phyloP scores from a whole-genome alignment of 2,329 filamentous ascomycete genomes.

The Phialophora chinensis region DNA sequence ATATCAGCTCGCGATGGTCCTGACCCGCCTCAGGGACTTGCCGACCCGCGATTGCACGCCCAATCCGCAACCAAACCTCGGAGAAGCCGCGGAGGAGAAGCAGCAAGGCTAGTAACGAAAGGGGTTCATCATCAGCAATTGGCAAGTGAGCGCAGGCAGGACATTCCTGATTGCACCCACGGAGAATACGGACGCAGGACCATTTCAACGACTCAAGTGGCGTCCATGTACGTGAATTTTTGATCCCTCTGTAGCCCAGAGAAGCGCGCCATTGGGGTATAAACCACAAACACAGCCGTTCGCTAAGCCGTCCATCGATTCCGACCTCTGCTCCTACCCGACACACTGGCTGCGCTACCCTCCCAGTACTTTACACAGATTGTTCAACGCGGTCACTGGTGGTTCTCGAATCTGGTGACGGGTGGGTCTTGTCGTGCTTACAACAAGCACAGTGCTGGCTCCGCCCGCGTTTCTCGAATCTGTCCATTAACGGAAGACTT shows the following conservation, averaged over 20 bases:
- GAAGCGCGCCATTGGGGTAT: not conserved
- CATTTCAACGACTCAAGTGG: not conserved
- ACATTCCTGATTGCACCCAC: not conserved
- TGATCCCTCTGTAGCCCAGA: not conserved
- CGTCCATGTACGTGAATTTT: not conserved
- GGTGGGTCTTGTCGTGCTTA: slow-evolving; percentile 27
- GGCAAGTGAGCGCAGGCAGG: not conserved
- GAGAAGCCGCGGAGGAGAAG: not conserved
- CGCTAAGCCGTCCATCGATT: not conserved
- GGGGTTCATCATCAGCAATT: not conserved
- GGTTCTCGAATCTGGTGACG: slow-evolving; percentile 26
- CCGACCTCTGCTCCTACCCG: not conserved
- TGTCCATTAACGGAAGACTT: slow-evolving; percentile 23
- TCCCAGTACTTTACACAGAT: not conserved
- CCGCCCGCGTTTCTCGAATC: slow-evolving; percentile 5
- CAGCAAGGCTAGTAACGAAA: not conserved
- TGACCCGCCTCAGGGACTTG: not conserved
- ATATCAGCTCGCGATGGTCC: not conserved
- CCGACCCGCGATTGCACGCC: not conserved
- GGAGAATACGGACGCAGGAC: not conserved
- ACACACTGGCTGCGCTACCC: not conserved
- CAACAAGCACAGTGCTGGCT: slow-evolving; percentile 31
- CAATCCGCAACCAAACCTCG: not conserved
- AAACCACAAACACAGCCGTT: not conserved
- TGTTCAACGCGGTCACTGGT: slow-evolving; percentile 7